Evolutionary conservation across 2,329 filamentous ascomycete species (phyloP).

Genomic region (Botryotinia calthae): DNA sequence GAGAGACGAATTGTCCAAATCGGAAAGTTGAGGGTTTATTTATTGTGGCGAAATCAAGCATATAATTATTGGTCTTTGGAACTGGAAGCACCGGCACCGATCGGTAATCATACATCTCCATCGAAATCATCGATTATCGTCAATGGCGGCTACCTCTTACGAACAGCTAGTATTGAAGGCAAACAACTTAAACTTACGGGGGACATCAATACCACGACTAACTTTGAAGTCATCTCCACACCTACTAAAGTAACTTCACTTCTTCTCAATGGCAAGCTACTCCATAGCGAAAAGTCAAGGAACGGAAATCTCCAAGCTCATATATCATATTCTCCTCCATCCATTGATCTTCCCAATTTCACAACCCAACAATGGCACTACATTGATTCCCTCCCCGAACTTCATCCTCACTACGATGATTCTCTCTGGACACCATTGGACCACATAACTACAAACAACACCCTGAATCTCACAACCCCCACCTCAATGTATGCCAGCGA

Average conservation of each 20-base stretch:
- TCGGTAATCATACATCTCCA: slow-evolving; percentile 17
- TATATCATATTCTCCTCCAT: slow-evolving; percentile 50
- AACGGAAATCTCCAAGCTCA: slow-evolving; percentile 41
- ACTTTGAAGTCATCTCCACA: slow-evolving; percentile 57
- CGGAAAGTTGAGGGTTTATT: slow-evolving; percentile 29
- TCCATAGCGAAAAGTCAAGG: slow-evolving; percentile 50
- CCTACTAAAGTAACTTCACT: slow-evolving; percentile 43
- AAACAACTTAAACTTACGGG: slow-evolving; percentile 59
- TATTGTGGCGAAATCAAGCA: slow-evolving; percentile 57
- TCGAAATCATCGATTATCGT: slow-evolving; percentile 48
- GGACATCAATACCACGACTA: slow-evolving; percentile 63
- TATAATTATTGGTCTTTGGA: slow-evolving; percentile 62
- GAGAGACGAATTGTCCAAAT: slow-evolving; percentile 49
- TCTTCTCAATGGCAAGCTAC: slow-evolving; percentile 31
- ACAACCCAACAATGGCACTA: slow-evolving; percentile 63
- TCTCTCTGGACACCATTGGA: slow-evolving; percentile 59
- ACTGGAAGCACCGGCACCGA: slow-evolving; percentile 4
- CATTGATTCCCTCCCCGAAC: slow-evolving; percentile 67
- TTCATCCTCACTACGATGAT: slow-evolving; percentile 61
- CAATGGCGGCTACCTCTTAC: slow-evolving; percentile 60
- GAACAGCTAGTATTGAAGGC: slow-evolving; percentile 54
- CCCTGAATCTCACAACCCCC: slow-evolving; percentile 52
- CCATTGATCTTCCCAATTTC: slow-evolving; percentile 51
- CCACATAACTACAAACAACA: slow-evolving; percentile 25
- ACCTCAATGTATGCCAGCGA: slow-evolving; percentile 67